Evolutionary conservation across 2,329 filamentous ascomycete species (phyloP).

Genomic region (Ophiosphaerella korrae): DNA sequence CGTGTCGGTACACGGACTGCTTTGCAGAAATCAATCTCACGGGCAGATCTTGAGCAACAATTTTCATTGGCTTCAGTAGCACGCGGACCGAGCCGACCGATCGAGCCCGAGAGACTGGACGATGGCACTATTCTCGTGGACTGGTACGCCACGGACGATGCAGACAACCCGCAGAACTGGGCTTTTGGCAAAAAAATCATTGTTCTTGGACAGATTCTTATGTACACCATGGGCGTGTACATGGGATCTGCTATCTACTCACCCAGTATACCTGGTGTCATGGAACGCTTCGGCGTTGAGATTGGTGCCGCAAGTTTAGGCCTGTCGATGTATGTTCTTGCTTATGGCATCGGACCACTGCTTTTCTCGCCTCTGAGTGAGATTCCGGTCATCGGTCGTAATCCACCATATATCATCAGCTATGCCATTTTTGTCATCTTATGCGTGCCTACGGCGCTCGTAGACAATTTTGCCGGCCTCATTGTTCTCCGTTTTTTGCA

Average conservation of each 20-base stretch:
- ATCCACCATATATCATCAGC: slow-evolving; percentile 69
- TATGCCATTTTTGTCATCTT: slow-evolving; percentile 72
- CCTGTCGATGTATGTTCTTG: slow-evolving; percentile 67
- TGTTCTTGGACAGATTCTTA: slow-evolving; percentile 49
- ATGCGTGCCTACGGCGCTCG: slow-evolving; percentile 67
- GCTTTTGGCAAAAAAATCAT: slow-evolving; percentile 40
- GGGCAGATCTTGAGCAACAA: slow-evolving; percentile 49
- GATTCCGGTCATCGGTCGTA: slow-evolving; percentile 69
- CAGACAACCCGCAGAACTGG: slow-evolving; percentile 51
- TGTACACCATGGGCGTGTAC: slow-evolving; percentile 68
- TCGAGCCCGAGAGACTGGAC: slow-evolving; percentile 40
- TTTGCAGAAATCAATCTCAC: slow-evolving; percentile 42
- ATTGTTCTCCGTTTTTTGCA: slow-evolving; percentile 57
- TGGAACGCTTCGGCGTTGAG: slow-evolving; percentile 59
- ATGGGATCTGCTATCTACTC: slow-evolving; percentile 60
- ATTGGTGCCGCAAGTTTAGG: slow-evolving; percentile 61
- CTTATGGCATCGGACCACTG: slow-evolving; percentile 66
- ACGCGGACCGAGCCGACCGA: slow-evolving; percentile 42
- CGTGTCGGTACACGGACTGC: slow-evolving; percentile 46
- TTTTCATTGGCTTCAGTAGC: slow-evolving; percentile 44
- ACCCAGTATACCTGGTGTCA: slow-evolving; percentile 53
- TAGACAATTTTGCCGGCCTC: slow-evolving; percentile 66
- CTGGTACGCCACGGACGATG: slow-evolving; percentile 51
- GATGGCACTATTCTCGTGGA: slow-evolving; percentile 50
- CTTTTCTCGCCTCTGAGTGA: slow-evolving; percentile 70